Conservation (phyloP, 2,329 filamentous ascomycete genomes). For the Diaporthe aspalathi region DNA sequence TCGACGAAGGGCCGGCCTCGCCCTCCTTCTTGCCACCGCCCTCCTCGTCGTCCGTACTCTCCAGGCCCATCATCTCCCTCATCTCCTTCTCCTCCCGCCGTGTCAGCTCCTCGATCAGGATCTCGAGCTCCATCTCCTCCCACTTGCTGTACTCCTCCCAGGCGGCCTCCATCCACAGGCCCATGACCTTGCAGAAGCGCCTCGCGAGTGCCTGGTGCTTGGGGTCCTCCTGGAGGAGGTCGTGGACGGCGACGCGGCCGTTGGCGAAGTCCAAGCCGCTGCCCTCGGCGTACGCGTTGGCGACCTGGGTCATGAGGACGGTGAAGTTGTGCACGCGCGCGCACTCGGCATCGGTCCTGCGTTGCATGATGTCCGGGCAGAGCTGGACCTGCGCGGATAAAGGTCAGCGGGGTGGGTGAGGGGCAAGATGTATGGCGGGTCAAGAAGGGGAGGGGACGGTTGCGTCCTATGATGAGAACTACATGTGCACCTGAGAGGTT, state of each 20-base stretch:
- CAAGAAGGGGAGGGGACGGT: too few species aligned
- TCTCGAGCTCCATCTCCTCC: neutral
- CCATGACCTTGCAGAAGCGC: conserved; percentile 3
- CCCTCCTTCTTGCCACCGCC: neutral
- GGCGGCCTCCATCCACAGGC: neutral
- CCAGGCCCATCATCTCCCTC: neutral
- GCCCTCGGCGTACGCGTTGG: neutral
- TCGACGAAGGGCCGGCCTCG: neutral
- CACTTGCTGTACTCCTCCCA: neutral
- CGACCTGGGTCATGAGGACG: neutral
- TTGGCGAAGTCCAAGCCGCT: conserved; percentile 3
- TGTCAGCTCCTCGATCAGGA: too few species aligned
- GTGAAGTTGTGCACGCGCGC: neutral
- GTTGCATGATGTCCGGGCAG: neutral
- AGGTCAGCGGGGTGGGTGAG: neutral
- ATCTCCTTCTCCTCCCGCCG: neutral
- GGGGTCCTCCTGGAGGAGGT: neutral
- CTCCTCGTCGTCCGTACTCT: neutral
- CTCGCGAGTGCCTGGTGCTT: neutral
- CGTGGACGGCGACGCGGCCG: neutral
- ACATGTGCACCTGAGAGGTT: neutral
- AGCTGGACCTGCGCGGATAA: neutral
- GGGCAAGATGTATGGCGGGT: accelerated
- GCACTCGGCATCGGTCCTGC: neutral
- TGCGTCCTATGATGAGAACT: too few species aligned